A percentile compares a stretch with the other conserved stretches of the same genome.
Evolutionary conservation across 1,284 basidiomycete genomes (phyloP).

Genomic region (Ceratobasidium papillatum): DNA sequence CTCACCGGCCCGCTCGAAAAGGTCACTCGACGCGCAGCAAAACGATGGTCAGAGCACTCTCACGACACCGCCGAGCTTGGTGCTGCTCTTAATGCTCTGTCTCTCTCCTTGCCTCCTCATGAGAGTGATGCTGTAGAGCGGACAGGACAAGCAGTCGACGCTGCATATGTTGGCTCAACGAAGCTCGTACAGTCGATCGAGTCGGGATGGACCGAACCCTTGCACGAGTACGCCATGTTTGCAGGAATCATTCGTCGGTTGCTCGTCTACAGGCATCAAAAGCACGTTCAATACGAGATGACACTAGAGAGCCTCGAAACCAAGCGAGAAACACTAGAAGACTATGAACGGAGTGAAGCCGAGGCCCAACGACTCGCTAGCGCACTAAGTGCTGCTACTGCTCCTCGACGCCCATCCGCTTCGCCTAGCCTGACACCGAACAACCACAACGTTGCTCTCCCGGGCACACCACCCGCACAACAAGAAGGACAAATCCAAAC

Average conservation of each 20-base stretch:
- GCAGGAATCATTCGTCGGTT: slow-evolving; percentile 93
- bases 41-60: slow-evolving; percentile 94
- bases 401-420: slow-evolving; percentile 30
- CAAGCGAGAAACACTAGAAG: slow-evolving; percentile 87
- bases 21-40: slow-evolving; percentile 88
- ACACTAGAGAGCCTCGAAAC: slow-evolving; percentile 90
- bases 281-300: slow-evolving; percentile 98
- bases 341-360: slow-evolving; percentile 90
- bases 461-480: not conserved
- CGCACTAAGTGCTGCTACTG: slow-evolving; percentile 65
- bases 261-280: slow-evolving; percentile 94
- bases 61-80: slow-evolving; percentile 95
- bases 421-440: slow-evolving; percentile 27
- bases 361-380: slow-evolving; percentile 91
- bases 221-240: slow-evolving; percentile 97
- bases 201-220: slow-evolving; percentile 92
- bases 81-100: slow-evolving; percentile 94
- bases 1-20: slow-evolving; percentile 94
- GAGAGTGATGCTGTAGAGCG: slow-evolving; percentile 89
- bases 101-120: slow-evolving; percentile 64
- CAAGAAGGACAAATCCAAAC: not conserved
- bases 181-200: slow-evolving; percentile 91
- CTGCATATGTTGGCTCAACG: slow-evolving; percentile 92
- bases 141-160: slow-evolving; percentile 94
- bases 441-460: slow-evolving; percentile 42